Base-by-base conservation (phyloP, 495 filamentous ascomycete genomes). In the Penicillium maclennaniae region DNA sequence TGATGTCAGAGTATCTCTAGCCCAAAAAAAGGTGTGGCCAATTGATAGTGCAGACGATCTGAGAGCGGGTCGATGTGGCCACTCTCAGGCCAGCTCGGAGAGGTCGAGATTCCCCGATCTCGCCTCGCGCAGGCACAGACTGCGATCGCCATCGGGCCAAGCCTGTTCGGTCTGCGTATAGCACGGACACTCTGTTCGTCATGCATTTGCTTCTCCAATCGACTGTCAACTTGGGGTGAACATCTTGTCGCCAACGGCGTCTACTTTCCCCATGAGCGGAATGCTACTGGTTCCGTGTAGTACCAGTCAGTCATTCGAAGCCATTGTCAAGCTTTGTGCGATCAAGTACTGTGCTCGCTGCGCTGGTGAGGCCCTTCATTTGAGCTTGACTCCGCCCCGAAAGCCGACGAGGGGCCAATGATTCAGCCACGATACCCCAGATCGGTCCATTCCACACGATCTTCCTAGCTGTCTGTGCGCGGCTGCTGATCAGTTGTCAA, bases 401-500 rank as follows among this genome's bases (percentile, higher is more conserved):
- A 34, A 34, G 31, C 31, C 31, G 9, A n/a, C n/a, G n/a, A n/a
- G 31, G 31, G 14, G 19, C 47, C 45, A 21, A 21, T 49, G 48
- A 27, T 21, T 34, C 40, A 39, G 27, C 54, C 51, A 47, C 55
- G 43, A 47, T 38, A 55, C 60, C 62, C 60, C 63, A 51, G 56
- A 59, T 62, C 45, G 52, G 41, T 53, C 43, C 44, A 55, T 59
- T 55, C 48, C 54, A 49, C 47, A 41, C 45, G 48, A 52, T 53
- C 58, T 41, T 37, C 34, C 54, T 53, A 55, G 52, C 49, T 57
- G 57, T 66, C 63, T 63, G 63, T 66, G 63, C 63, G 53, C 50
- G 52, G 54, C 51, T 55, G 59, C 49, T 55, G 55, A 66, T 66
- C 61, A 40, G 34, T 58, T 55, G 40, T 40, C 12, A 52, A 54